A percentile compares a stretch with the other conserved stretches of the same genome.
These are phyloP conservation scores for Tuber brumale DNA, from an alignment of 495 filamentous ascomycete genomes.

Conservation along the genomic window DNA sequence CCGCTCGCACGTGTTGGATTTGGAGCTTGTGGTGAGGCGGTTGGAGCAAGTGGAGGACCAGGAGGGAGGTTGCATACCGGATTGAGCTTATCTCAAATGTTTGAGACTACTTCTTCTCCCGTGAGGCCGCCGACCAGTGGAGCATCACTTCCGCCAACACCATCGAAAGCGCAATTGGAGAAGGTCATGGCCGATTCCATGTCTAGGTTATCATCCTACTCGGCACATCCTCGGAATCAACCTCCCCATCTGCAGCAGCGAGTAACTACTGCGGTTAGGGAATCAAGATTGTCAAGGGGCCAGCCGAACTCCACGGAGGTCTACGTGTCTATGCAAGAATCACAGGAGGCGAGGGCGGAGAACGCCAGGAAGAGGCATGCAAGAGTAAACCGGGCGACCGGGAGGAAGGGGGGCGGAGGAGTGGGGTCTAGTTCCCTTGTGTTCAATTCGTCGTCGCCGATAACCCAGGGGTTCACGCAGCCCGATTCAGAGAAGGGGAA, in stretches of 20 bases:
- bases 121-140: constrained; percentile 11
- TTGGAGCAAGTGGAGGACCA: background rate
- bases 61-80: background rate
- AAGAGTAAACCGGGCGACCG: background rate
- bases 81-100: constrained; percentile 26
- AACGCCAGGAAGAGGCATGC: constrained; percentile 12
- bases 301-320: constrained; percentile 4
- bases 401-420: background rate
- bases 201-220: constrained; percentile 4
- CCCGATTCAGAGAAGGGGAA: constrained; percentile 9
- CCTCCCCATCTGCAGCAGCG: background rate
- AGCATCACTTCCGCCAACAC: constrained; percentile 26
- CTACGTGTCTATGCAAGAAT: constrained; percentile 28
- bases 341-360: constrained; percentile 23
- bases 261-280: background rate
- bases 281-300: background rate
- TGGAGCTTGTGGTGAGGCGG: background rate
- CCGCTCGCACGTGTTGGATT: constrained; percentile 14
- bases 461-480: constrained; percentile 1
- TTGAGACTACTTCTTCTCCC: constrained; percentile 26
- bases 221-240: background rate
- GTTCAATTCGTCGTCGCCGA: constrained; percentile 12
- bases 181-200: constrained; percentile 20
- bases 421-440: constrained; percentile 14
- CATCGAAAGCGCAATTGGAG: constrained; percentile 19